Evolutionary conservation across 1,284 basidiomycete species (phyloP).

Genomic region (Cystobasidium pallidum): DNA sequence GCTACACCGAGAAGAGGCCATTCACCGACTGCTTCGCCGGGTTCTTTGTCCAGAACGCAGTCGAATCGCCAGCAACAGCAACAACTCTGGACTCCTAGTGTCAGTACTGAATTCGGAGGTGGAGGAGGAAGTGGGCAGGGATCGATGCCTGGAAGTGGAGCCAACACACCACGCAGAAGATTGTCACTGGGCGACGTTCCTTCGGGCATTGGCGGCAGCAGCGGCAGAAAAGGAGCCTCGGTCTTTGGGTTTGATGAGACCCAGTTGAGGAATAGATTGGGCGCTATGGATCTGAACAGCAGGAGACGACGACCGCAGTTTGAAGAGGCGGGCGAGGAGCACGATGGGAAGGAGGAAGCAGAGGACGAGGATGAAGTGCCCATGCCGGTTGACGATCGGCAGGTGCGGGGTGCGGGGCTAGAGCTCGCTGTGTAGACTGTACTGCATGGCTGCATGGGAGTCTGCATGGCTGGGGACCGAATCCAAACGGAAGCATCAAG

Average conservation of each 20-base stretch:
- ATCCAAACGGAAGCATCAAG: too few species aligned
- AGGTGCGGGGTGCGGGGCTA: slow-evolving; percentile 14
- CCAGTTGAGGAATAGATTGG: slow-evolving; percentile 21
- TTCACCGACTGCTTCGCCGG: slow-evolving; percentile 19
- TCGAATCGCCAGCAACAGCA: slow-evolving; percentile 1
- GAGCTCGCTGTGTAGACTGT: slow-evolving; percentile 24
- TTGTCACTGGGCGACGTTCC: slow-evolving; percentile 27
- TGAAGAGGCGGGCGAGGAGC: neutral
- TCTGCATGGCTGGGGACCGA: too few species aligned
- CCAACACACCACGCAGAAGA: slow-evolving; percentile 35
- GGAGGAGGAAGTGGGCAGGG: neutral
- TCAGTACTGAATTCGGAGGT: neutral
- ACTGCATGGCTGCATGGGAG: too few species aligned
- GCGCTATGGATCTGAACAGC: slow-evolving; percentile 22
- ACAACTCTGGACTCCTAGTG: slow-evolving; percentile 15
- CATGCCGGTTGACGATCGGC: slow-evolving; percentile 17
- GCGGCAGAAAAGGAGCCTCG: neutral
- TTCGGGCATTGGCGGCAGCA: neutral
- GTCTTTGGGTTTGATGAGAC: slow-evolving; percentile 42
- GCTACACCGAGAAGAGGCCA: slow-evolving; percentile 21
- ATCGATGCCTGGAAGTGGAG: slow-evolving; percentile 32
- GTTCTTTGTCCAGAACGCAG: neutral
- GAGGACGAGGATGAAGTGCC: slow-evolving; percentile 40
- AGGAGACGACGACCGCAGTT: slow-evolving; percentile 5
- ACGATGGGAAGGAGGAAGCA: slow-evolving; percentile 8